phyloP scores from a whole-genome alignment of 176 grass and related monocot species.

The Miscanthus lutarioriparius region DNA sequence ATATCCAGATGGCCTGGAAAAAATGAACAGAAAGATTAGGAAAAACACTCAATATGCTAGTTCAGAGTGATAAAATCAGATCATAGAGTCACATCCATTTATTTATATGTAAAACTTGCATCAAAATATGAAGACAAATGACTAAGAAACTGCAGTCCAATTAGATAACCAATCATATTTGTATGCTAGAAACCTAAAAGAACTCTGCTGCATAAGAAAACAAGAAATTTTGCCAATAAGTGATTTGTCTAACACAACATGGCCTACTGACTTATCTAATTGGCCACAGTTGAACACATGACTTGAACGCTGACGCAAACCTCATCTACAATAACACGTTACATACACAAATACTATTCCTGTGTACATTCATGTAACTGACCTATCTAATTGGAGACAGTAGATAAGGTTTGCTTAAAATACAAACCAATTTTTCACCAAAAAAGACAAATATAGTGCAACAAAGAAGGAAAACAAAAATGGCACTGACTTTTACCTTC shows the following conservation, averaged over 20 bases:
- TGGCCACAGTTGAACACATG: background rate
- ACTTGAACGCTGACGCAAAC: background rate
- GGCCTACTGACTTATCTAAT: slow-evolving; percentile 2
- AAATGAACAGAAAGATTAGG: slow-evolving; percentile 26
- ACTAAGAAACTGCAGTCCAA: slow-evolving; percentile 25
- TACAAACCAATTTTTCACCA: background rate
- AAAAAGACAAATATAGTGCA: slow-evolving; percentile 6
- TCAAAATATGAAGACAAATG: slow-evolving; percentile 27
- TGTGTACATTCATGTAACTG: slow-evolving; percentile 20
- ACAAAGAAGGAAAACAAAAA: slow-evolving; percentile 22
- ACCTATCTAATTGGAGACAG: slow-evolving; percentile 20
- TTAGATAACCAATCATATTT: background rate
- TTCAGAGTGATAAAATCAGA: slow-evolving; percentile 32
- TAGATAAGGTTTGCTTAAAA: slow-evolving; percentile 4
- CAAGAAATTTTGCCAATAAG: slow-evolving; percentile 16
- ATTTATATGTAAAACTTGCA: slow-evolving; percentile 32
- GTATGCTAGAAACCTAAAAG: slow-evolving; percentile 31
- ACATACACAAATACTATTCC: background rate
- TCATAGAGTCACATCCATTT: slow-evolving; percentile 6
- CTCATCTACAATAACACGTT: background rate
- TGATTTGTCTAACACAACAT: slow-evolving; percentile 22
- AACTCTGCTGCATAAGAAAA: slow-evolving; percentile 17
- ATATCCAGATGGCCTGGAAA: slow-evolving; percentile 59
- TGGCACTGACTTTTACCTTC: slow-evolving; percentile 58
- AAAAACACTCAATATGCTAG: slow-evolving; percentile 16